phyloP scores from a whole-genome alignment of 2,329 filamentous ascomycete genomes.

The Cercospora sesami region DNA sequence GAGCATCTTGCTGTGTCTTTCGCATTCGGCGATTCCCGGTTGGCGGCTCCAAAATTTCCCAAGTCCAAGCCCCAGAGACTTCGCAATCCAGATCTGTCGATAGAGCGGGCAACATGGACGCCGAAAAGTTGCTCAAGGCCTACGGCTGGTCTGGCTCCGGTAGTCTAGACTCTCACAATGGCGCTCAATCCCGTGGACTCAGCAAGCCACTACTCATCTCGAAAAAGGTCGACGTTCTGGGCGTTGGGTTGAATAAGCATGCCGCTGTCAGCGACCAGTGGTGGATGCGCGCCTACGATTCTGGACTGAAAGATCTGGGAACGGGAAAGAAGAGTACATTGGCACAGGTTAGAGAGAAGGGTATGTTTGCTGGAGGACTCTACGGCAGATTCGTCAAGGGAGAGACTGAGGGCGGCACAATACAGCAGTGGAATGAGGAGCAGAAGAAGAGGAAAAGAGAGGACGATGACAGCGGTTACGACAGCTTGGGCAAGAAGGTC shows the following conservation, averaged over 20 bases:
- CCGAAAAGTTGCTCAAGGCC: constrained; percentile 74
- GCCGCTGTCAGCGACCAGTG: constrained; percentile 73
- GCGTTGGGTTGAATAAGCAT: constrained; percentile 74
- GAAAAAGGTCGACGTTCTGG: constrained; percentile 76
- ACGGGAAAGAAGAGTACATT: constrained; percentile 60
- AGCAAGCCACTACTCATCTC: constrained; percentile 79
- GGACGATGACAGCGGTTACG: constrained; percentile 10
- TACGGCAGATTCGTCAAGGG: constrained; percentile 86
- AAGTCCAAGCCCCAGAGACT: neutral
- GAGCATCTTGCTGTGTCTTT: neutral
- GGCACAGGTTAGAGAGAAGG: constrained; percentile 49
- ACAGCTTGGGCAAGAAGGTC: constrained; percentile 25
- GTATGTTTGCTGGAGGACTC: constrained; percentile 57
- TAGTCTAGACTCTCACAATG: constrained; percentile 71
- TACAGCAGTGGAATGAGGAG: constrained; percentile 39
- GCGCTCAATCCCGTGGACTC: constrained; percentile 63
- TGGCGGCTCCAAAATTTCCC: neutral
- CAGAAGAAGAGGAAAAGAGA: constrained; percentile 22
- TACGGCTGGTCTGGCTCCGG: constrained; percentile 91
- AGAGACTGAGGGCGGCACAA: constrained; percentile 71
- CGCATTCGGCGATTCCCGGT: neutral
- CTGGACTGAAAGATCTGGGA: constrained; percentile 75
- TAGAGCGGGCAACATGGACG: constrained; percentile 63
- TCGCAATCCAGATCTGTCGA: neutral
- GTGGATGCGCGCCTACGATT: constrained; percentile 95